These are phyloP conservation scores for Neurospora pannonica DNA, from an alignment of 495 filamentous ascomycete genomes.

Conservation along the genomic window DNA sequence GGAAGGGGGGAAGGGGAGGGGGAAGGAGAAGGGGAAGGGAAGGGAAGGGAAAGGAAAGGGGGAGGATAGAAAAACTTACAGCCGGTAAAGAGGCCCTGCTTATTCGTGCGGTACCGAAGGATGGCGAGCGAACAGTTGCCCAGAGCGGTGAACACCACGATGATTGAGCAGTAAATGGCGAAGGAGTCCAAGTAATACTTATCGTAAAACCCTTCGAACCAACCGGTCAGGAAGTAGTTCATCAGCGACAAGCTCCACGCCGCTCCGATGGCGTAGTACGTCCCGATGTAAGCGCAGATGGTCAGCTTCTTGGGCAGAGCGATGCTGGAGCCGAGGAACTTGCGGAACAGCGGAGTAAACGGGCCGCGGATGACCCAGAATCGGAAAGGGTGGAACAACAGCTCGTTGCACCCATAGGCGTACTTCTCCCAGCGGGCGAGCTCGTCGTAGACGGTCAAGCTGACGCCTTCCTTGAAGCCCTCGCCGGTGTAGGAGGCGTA, in stretches of 20 bases:
- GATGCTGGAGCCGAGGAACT: slow-evolving; percentile 50
- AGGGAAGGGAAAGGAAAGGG: background rate
- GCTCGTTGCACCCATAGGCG: slow-evolving; percentile 64
- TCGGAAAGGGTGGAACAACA: slow-evolving; percentile 43
- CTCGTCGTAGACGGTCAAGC: slow-evolving; percentile 68
- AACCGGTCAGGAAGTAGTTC: slow-evolving; percentile 58
- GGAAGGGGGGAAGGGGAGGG: too few relatives aligned
- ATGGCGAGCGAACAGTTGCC: slow-evolving; percentile 44
- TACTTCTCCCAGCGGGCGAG: slow-evolving; percentile 70
- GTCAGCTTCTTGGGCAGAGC: slow-evolving; percentile 56
- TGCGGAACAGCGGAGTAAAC: slow-evolving; percentile 56
- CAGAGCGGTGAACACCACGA: slow-evolving; percentile 48
- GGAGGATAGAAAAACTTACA: slow-evolving; percentile 18
- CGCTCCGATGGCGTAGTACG: slow-evolving; percentile 63
- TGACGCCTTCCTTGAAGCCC: slow-evolving; percentile 67
- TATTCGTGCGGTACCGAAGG: slow-evolving; percentile 42
- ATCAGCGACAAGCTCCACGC: slow-evolving; percentile 55
- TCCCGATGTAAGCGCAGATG: slow-evolving; percentile 65
- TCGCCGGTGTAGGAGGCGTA: slow-evolving; percentile 53
- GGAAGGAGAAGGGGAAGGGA: too few relatives aligned
- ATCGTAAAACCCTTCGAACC: slow-evolving; percentile 48
- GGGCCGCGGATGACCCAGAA: slow-evolving; percentile 48
- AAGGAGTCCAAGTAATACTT: slow-evolving; percentile 55
- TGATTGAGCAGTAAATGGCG: slow-evolving; percentile 47
- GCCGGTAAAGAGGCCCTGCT: slow-evolving; percentile 27